Evolutionary conservation across 2,329 filamentous ascomycete species (phyloP).

Genomic region (Hirsutella thompsonii): DNA sequence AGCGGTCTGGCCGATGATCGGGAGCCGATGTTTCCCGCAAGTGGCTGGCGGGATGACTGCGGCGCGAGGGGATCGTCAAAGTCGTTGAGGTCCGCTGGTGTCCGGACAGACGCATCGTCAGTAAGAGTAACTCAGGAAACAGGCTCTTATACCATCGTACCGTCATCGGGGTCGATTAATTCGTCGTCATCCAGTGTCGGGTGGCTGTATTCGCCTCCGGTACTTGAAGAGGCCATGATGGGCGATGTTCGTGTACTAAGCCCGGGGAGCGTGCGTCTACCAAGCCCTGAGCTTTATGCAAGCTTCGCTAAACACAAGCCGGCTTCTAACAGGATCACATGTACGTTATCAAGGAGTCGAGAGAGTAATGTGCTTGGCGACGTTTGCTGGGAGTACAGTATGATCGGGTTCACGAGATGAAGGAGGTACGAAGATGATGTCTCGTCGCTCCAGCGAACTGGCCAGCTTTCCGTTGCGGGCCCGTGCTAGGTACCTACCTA

Average conservation of each 20-base stretch:
- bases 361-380: no score
- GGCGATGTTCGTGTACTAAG: not conserved
- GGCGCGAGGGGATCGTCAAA: conserved; percentile 73
- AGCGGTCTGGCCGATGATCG: conserved; percentile 41
- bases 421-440: not conserved
- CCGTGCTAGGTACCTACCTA: not conserved
- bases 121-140: not conserved
- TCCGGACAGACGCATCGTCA: not conserved
- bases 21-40: conserved; percentile 72
- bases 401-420: no score
- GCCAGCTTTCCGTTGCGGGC: not conserved
- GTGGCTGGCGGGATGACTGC: conserved; percentile 60
- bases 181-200: conserved; percentile 54
- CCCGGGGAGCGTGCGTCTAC: no score
- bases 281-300: no score
- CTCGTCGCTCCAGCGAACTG: not conserved
- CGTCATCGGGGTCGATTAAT: conserved; percentile 68
- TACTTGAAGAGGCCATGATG: conserved; percentile 32
- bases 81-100: conserved; percentile 70
- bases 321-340: no score
- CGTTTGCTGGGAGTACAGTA: no score
- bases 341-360: no score
- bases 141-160: no score
- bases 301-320: no score
- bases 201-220: conserved; percentile 45